phyloP scores from a whole-genome alignment of 139 green algal genomes.

The Micractinium sp. region DNA sequence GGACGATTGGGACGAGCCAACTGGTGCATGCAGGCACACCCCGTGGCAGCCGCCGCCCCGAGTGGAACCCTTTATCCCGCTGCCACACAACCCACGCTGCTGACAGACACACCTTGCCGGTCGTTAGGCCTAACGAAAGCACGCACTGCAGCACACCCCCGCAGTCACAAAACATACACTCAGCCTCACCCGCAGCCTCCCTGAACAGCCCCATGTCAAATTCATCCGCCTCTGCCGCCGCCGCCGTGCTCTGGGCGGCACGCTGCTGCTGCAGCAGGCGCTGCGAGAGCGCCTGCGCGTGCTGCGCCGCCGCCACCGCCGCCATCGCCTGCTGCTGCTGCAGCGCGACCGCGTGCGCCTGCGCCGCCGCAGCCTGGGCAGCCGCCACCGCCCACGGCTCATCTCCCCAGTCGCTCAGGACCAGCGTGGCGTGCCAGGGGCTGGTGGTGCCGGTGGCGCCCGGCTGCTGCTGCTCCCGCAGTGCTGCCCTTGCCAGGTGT shows the following conservation, averaged over 20 bases:
- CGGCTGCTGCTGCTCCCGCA: not conserved
- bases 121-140: no score
- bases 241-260: not conserved
- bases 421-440: conserved; percentile 5
- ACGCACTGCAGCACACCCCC: no score
- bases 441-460: not conserved
- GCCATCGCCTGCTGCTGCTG: not conserved
- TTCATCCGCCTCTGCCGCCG: conserved; percentile 18
- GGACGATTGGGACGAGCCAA: no score
- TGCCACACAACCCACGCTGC: no score
- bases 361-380: not conserved
- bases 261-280: not conserved
- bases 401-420: not conserved
- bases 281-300: not conserved
- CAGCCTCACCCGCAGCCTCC: conserved; percentile 19
- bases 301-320: conserved; percentile 16
- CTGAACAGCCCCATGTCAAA: conserved; percentile 27
- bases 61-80: no score
- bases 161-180: not conserved
- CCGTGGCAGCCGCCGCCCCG: no score
- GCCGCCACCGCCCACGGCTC: not conserved
- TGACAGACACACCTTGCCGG: no score
- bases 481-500: not conserved
- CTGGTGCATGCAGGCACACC: no score
- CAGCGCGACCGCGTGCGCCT: not conserved